Percentiles rank a stretch among this genome's conserved stretches.
Evolutionary conservation across 1,284 basidiomycete genomes (phyloP).

Genomic region (Butyriboletus appendiculatus): DNA sequence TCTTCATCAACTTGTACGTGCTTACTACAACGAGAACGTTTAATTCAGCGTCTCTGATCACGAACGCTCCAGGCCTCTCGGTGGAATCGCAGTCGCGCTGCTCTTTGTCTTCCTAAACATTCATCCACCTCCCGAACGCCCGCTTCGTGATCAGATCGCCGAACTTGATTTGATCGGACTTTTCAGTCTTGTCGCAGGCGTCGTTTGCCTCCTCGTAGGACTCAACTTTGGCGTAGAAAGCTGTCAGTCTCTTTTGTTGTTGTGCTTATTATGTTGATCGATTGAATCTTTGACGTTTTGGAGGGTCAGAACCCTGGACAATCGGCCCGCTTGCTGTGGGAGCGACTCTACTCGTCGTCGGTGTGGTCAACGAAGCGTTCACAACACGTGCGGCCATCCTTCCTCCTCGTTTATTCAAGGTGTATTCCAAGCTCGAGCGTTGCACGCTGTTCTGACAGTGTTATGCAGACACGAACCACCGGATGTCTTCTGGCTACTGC

Average conservation of each 20-base stretch:
- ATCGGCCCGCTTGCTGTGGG: conserved; percentile 75
- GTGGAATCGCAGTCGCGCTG: conserved; percentile 67
- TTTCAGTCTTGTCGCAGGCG: conserved; percentile 66
- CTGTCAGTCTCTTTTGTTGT: conserved; percentile 44
- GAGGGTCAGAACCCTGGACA: conserved; percentile 49
- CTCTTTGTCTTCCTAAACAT: conserved; percentile 84
- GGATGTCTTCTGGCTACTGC: conserved; percentile 58
- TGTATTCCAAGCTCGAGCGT: conserved; percentile 23
- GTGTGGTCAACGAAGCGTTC: conserved; percentile 63
- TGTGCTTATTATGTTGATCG: not conserved
- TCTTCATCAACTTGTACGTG: conserved; percentile 70
- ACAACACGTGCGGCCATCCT: conserved; percentile 82
- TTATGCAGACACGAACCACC: conserved; percentile 66
- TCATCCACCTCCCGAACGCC: conserved; percentile 64
- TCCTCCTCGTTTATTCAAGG: conserved; percentile 78
- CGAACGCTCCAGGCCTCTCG: conserved; percentile 56
- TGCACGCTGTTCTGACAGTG: not conserved
- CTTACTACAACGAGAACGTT: too few relatives aligned
- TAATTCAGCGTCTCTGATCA: not conserved
- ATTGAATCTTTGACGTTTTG: not conserved
- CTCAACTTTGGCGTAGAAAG: conserved; percentile 73
- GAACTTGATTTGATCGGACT: conserved; percentile 79
- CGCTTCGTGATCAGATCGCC: conserved; percentile 51
- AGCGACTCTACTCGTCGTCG: conserved; percentile 52
- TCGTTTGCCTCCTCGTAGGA: conserved; percentile 75